phyloP scores from a whole-genome alignment of 352 stramenopile species.

The Globisporangium ultimum region DNA sequence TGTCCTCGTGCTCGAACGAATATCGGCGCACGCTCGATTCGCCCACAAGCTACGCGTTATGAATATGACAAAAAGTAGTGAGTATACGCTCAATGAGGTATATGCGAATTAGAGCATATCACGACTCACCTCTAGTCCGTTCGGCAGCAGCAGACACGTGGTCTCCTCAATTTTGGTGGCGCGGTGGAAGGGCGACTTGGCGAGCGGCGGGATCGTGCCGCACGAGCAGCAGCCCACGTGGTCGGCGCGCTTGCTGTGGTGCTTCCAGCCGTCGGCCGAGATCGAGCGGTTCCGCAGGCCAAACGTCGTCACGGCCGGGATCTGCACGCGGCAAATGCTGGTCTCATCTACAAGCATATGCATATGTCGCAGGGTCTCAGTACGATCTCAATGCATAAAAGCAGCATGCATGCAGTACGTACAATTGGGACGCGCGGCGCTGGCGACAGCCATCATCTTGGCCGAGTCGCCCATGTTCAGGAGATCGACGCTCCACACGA shows the following conservation, averaged over 20 bases:
- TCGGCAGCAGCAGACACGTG: slow-evolving; percentile 32
- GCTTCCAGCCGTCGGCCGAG: not conserved
- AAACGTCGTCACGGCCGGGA: slow-evolving; percentile 50
- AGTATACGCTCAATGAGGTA: not conserved
- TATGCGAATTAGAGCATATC: not conserved
- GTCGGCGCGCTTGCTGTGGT: slow-evolving; percentile 24
- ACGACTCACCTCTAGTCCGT: slow-evolving; percentile 26
- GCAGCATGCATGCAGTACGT: slow-evolving; percentile 15
- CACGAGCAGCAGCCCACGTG: slow-evolving; percentile 32
- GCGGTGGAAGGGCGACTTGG: slow-evolving; percentile 34
- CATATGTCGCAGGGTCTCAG: not conserved
- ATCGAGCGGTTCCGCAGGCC: slow-evolving; percentile 27
- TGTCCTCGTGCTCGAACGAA: slow-evolving; percentile 12
- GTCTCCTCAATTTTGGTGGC: slow-evolving; percentile 31
- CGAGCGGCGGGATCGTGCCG: slow-evolving; percentile 17
- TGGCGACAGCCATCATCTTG: slow-evolving; percentile 67
- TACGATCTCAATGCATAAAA: too few species aligned
- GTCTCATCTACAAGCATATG: slow-evolving; percentile 36
- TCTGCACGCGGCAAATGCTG: slow-evolving; percentile 57
- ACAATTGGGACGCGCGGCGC: slow-evolving; percentile 49
- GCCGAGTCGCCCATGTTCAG: slow-evolving; percentile 62
- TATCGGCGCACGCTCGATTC: slow-evolving; percentile 2
- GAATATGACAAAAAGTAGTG: not conserved
- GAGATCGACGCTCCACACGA: slow-evolving; percentile 60
- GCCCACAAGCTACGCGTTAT: not conserved